Percentiles rank a stretch among this genome's conserved stretches.
These are phyloP conservation scores for Excoecaria cochinchinensis DNA, from an alignment of 345 rosid genomes.

Conservation along the genomic window DNA sequence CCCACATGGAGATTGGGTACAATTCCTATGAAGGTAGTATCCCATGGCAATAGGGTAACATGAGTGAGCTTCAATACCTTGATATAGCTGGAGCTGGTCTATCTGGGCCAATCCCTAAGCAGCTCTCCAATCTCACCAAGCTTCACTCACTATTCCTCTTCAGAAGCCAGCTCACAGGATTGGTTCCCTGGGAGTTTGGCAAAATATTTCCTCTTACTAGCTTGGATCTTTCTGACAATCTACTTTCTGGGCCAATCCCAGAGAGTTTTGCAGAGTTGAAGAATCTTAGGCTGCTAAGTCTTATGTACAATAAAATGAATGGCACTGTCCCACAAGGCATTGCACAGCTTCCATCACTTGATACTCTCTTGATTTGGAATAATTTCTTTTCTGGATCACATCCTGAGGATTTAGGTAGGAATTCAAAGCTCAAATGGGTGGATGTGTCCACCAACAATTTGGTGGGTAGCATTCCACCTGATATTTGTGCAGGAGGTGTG, in stretches of 20 bases:
- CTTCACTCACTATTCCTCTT: constrained; percentile 84
- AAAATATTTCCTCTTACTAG: constrained; percentile 48
- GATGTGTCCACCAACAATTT: constrained; percentile 87
- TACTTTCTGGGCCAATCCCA: constrained; percentile 72
- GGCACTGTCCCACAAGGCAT: constrained; percentile 73
- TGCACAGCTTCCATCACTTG: constrained; percentile 75
- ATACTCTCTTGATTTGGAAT: constrained; percentile 82
- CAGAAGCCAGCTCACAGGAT: constrained; percentile 64
- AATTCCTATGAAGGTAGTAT: constrained; percentile 71
- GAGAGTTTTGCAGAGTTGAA: constrained; percentile 68
- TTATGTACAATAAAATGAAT: constrained; percentile 84
- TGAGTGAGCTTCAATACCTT: constrained; percentile 76
- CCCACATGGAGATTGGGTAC: constrained; percentile 96
- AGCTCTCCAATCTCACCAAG: constrained; percentile 74
- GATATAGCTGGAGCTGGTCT: constrained; percentile 88
- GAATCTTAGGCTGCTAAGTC: constrained; percentile 68
- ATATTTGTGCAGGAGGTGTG: constrained; percentile 71
- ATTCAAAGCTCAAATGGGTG: constrained; percentile 76
- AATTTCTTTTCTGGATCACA: constrained; percentile 78
- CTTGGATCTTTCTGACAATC: constrained; percentile 87
- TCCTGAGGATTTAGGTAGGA: constrained; percentile 68
- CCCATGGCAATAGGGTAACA: constrained; percentile 73
- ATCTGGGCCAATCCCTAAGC: constrained; percentile 67
- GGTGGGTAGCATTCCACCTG: constrained; percentile 68
- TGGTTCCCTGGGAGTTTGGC: constrained; percentile 71